phyloP scores from a whole-genome alignment of 208 protist species.

The Balamuthia mandrillaris region DNA sequence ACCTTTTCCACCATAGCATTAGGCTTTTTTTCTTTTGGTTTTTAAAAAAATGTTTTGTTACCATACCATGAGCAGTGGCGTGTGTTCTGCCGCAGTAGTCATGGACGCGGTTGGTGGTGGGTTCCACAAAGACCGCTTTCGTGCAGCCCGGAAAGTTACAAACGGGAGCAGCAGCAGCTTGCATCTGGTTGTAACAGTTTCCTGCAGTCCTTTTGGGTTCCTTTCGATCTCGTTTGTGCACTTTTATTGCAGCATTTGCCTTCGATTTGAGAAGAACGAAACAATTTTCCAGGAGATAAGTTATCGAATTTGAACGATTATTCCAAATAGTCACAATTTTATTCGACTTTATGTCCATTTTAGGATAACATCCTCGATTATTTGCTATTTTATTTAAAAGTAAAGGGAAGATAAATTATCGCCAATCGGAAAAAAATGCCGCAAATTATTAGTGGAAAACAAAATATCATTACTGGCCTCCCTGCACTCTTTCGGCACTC shows the following conservation, averaged over 20 bases:
- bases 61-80: not conserved
- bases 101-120: not conserved
- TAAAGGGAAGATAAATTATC: no score
- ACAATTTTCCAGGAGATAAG: no score
- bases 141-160: not conserved
- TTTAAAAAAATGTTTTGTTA: not conserved
- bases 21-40: not conserved
- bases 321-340: not conserved
- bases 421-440: no score
- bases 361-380: not conserved
- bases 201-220: no score
- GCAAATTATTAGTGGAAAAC: no score
- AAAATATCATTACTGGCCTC: no score
- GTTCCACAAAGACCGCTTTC: not conserved
- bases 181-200: no score
- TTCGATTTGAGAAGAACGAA: not conserved
- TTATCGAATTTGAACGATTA: not conserved
- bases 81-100: not conserved
- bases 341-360: not conserved
- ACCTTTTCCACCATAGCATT: not conserved
- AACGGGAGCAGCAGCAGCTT: not conserved
- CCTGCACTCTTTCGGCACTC: no score
- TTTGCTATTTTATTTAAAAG: not conserved
- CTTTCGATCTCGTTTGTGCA: not conserved
- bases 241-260: not conserved